Conservation (phyloP, 306 rosid species). For the Corylus avellana region DNA sequence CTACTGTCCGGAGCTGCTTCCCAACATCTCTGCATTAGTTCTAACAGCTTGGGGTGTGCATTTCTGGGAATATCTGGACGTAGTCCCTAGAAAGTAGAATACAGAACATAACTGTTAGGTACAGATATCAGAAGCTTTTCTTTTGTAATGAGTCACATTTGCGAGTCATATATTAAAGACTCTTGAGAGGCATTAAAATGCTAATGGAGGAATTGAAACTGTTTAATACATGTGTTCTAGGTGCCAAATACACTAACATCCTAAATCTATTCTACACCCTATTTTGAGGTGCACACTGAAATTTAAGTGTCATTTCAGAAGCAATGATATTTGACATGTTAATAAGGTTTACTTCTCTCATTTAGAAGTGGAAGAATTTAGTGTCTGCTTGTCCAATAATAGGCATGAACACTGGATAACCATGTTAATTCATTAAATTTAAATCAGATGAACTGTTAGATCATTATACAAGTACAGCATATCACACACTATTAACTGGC, state of each 20-base stretch:
- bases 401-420: no score
- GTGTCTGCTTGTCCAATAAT: not conserved
- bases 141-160: not conserved
- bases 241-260: no score
- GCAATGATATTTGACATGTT: not conserved
- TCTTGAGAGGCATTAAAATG: not conserved
- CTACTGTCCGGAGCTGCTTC: conserved; percentile 73
- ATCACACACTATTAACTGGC: not conserved
- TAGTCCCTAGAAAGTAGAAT: conserved; percentile 64
- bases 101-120: conserved; percentile 18
- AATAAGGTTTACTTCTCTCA: not conserved
- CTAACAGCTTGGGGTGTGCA: conserved; percentile 73
- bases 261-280: not conserved
- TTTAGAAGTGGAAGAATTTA: not conserved
- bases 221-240: no score
- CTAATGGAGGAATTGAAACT: not conserved
- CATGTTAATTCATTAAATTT: not conserved
- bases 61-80: conserved; percentile 85
- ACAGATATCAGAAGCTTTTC: conserved; percentile 5
- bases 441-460: not conserved
- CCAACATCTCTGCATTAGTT: conserved; percentile 94
- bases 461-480: not conserved
- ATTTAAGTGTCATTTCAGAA: not conserved
- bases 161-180: not conserved
- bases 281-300: not conserved